phyloP scores from a whole-genome alignment of 441 rosid genomes.

The Gossypium aridum region DNA sequence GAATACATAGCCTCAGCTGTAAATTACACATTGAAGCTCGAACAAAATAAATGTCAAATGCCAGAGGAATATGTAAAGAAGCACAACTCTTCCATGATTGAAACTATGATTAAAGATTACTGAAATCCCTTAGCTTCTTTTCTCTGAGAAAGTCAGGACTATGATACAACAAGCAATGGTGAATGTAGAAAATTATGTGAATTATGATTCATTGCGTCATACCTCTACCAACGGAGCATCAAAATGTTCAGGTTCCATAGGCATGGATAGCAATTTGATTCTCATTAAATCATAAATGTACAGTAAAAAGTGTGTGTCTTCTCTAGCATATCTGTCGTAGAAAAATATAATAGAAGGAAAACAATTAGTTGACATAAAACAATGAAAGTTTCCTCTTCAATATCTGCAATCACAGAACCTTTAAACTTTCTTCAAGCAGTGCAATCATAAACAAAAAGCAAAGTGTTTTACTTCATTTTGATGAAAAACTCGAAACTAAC shows the following conservation, averaged over 20 bases:
- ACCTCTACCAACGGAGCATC: constrained; percentile 72
- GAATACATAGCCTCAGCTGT: neutral
- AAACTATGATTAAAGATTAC: neutral
- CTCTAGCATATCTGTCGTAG: constrained; percentile 68
- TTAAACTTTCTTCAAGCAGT: too few relatives aligned
- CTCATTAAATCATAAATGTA: constrained; percentile 73
- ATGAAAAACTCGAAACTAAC: too few relatives aligned
- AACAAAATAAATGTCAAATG: neutral
- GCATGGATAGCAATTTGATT: constrained; percentile 32
- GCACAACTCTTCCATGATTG: neutral
- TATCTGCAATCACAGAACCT: neutral
- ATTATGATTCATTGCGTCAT: constrained; percentile 10
- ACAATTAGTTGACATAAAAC: neutral
- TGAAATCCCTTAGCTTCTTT: neutral
- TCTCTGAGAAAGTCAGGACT: neutral
- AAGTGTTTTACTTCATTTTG: too few relatives aligned
- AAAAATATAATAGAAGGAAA: neutral
- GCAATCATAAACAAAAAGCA: too few relatives aligned
- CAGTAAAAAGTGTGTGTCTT: constrained; percentile 90
- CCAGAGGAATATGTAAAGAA: neutral
- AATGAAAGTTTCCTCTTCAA: neutral
- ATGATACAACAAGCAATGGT: neutral
- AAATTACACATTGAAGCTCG: neutral
- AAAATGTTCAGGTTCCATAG: constrained; percentile 36
- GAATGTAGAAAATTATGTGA: neutral